Percentiles rank a stretch among this genome's conserved stretches.
Evolutionary conservation across 805 yeast species (phyloP).

Genomic region (Metschnikowia corniflorae): DNA sequence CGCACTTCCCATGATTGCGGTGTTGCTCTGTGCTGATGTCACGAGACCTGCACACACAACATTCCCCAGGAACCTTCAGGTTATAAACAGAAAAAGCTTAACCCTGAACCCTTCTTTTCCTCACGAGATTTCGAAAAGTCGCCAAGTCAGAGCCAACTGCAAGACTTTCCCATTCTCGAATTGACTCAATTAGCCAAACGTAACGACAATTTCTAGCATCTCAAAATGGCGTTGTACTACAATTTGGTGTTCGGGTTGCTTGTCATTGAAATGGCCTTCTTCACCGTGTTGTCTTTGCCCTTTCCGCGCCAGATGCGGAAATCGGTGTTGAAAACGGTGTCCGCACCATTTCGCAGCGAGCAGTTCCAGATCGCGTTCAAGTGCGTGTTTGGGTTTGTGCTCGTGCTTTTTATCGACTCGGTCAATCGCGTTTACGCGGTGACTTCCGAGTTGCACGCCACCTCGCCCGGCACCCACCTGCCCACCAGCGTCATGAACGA

Average conservation of each 20-base stretch:
- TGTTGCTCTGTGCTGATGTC: not conserved
- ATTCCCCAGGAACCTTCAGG: not conserved
- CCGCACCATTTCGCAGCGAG: constrained; percentile 67
- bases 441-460: constrained; percentile 52
- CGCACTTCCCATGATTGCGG: no score
- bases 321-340: constrained; percentile 57
- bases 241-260: constrained; percentile 68
- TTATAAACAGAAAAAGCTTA: not conserved
- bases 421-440: constrained; percentile 78
- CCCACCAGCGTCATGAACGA: constrained; percentile 40
- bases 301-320: constrained; percentile 73
- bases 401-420: constrained; percentile 82
- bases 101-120: not conserved
- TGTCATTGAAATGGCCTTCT: constrained; percentile 71
- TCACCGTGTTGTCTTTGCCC: constrained; percentile 80
- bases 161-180: not conserved
- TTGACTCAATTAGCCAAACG: not conserved
- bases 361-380: constrained; percentile 74
- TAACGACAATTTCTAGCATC: not conserved
- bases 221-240: constrained; percentile 41
- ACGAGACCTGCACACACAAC: not conserved
- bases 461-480: constrained; percentile 18
- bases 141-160: not conserved
- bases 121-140: not conserved
- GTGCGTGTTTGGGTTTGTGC: constrained; percentile 78